Conservation (phyloP, 2,329 filamentous ascomycete genomes). For the Ramichloridium luteum region DNA sequence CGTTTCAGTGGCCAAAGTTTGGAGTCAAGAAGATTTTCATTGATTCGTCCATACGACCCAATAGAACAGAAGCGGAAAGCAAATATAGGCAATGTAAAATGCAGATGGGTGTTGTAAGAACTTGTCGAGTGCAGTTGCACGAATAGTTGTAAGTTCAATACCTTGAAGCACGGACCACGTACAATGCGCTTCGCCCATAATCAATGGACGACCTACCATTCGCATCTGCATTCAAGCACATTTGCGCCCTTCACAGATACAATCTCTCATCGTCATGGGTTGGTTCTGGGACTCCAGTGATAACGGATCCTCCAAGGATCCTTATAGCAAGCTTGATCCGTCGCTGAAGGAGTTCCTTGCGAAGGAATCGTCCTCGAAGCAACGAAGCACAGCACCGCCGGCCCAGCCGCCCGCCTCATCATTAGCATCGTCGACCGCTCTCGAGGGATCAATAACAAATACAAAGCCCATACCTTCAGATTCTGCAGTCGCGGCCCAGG, state of each 20-base stretch:
- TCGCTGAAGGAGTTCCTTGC: slow-evolving; percentile 74
- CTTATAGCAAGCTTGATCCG: slow-evolving; percentile 65
- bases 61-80: too few species aligned
- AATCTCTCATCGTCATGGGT: slow-evolving; percentile 38
- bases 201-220: slow-evolving; percentile 6
- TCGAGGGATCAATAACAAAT: too few species aligned
- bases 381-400: slow-evolving; percentile 1
- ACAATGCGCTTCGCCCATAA: too few species aligned
- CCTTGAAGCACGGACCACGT: too few species aligned
- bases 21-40: too few species aligned
- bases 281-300: slow-evolving; percentile 47
- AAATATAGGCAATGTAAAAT: too few species aligned
- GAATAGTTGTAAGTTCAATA: too few species aligned
- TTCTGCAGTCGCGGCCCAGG: not conserved
- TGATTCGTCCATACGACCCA: too few species aligned
- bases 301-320: slow-evolving; percentile 39
- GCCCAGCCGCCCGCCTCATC: slow-evolving; percentile 16
- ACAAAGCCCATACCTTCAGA: too few species aligned
- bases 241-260: not conserved
- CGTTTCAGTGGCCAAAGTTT: too few species aligned
- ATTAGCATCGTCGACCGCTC: slow-evolving; percentile 13
- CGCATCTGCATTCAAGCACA: slow-evolving; percentile 4
- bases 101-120: too few species aligned
- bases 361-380: slow-evolving; percentile 63
- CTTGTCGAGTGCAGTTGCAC: too few species aligned